Evolutionary conservation across 768 basidiomycete species (phyloP).

Genomic region (Mycena pura): DNA sequence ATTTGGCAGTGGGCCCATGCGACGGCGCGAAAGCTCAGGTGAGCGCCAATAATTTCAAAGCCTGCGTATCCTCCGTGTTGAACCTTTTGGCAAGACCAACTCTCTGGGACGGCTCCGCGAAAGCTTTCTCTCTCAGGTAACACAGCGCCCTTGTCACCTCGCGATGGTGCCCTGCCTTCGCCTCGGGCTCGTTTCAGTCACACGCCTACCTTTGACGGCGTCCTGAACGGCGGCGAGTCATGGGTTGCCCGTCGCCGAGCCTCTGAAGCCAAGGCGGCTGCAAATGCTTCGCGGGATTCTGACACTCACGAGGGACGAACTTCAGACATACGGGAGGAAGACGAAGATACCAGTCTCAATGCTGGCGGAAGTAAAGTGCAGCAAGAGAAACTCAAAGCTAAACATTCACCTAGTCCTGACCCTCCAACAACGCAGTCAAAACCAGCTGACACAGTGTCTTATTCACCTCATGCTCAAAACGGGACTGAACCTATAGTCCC

Average conservation of each 20-base stretch:
- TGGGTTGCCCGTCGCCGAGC: slow-evolving; percentile 71
- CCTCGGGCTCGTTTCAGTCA: slow-evolving; percentile 70
- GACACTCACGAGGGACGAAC: slow-evolving; percentile 49
- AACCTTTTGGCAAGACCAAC: slow-evolving; percentile 57
- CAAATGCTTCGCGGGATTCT: slow-evolving; percentile 44
- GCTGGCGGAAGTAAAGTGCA: slow-evolving; percentile 4
- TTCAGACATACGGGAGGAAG: slow-evolving; percentile 65
- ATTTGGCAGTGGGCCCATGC: slow-evolving; percentile 60
- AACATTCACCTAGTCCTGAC: slow-evolving; percentile 13
- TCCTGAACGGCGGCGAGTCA: slow-evolving; percentile 69
- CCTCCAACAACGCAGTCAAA: slow-evolving; percentile 14
- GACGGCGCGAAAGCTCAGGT: slow-evolving; percentile 79
- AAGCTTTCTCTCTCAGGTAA: slow-evolving; percentile 73
- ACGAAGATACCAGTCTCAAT: slow-evolving; percentile 31
- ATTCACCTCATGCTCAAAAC: slow-evolving; percentile 18
- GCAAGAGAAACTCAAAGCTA: slow-evolving; percentile 1
- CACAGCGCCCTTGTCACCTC: slow-evolving; percentile 64
- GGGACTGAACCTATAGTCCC: slow-evolving; percentile 19
- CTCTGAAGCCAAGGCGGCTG: slow-evolving; percentile 60
- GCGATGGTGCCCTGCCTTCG: slow-evolving; percentile 65
- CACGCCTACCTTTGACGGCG: slow-evolving; percentile 74
- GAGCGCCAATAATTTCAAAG: no score
- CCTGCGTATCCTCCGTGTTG: slow-evolving; percentile 14
- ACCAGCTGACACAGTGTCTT: slow-evolving; percentile 1
- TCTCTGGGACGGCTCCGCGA: slow-evolving; percentile 59